Evolutionary conservation across 257 asterid species (phyloP).

Genomic region (Ilex aquifolium): DNA sequence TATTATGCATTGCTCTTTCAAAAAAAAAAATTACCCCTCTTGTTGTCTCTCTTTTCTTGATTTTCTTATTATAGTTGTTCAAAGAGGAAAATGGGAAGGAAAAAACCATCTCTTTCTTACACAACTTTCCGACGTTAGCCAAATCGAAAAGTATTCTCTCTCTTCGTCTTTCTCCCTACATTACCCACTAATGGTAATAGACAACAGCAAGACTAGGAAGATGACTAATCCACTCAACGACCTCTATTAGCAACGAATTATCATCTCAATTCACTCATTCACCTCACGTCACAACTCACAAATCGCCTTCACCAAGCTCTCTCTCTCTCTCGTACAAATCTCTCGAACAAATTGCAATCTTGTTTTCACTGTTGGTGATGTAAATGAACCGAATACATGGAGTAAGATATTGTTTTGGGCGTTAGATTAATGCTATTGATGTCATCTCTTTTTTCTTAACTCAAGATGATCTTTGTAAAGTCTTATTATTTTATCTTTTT

Average conservation of each 20-base stretch:
- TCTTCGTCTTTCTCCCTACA: neutral
- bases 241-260: constrained; percentile 23
- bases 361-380: too few species aligned
- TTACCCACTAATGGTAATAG: constrained; percentile 23
- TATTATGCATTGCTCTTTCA: neutral
- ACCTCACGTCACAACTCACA: constrained; percentile 11
- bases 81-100: neutral
- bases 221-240: constrained; percentile 6
- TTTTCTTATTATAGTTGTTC: too few species aligned
- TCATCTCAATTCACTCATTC: constrained; percentile 18
- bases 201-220: constrained; percentile 15
- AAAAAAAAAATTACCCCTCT: neutral
- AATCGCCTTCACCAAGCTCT: constrained; percentile 6
- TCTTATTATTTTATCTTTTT: too few species aligned
- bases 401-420: too few species aligned
- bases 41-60: too few species aligned
- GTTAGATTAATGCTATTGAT: neutral
- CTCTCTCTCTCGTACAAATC: too few species aligned
- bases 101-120: constrained; percentile 29
- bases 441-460: too few species aligned
- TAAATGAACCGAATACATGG: too few species aligned
- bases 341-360: too few species aligned
- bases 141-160: constrained; percentile 32
- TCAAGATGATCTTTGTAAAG: too few species aligned
- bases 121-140: constrained; percentile 37